Evolutionary conservation across 164 flowering plant genomes (phyloP), one percentile per base, ranked within the genome.

Genomic region (Echeveria elegans): DNA sequence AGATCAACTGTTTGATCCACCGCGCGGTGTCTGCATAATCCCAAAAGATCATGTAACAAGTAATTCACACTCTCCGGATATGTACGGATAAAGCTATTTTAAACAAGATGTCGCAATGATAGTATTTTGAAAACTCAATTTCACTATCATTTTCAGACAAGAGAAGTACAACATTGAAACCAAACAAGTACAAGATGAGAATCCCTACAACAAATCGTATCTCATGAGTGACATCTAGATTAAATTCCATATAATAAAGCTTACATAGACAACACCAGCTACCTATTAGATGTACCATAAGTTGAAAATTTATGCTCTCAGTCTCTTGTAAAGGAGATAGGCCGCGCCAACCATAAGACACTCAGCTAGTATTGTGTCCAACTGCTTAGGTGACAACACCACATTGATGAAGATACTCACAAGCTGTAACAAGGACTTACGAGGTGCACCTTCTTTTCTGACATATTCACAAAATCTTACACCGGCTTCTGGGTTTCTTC

Each of bases 381-480:
- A 76, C 41, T 76, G 81, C 43, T 74, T 71, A 67, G 74, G 68
- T 62, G 96, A 84, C 48, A 85, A 66, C 40, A 71, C 79, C 60
- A 82, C 74, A 70, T 59, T 56, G 15, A 83, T 71, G 53, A 79
- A 70, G 60, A 76, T 77, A 67, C 53, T 82, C 56, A 82, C 72
- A 68, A 95, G 97, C 66, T 86, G 81, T 84, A 83, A 53, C 9
- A 88, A 79, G 43, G 85, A 78, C 50, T 77, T 74, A n/a, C 66
- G 73, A 60, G 96, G 81, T 72, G 94, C 87, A 66, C 92, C 97
- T 82, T 88, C 89, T 56, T 70, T 66, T 45, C 70, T 58, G 65
- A 80, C 81, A 78, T 81, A 87, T 72, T 95, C 88, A 73, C 96
- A 95, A 71, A 95, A 88, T 72, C 90, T 82, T 67, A 94, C 96